Evolutionary conservation across 176 grass and related monocot species (phyloP), one percentile per base, ranked within the genome.

Genomic region (Bolboschoenus planiculmis): DNA sequence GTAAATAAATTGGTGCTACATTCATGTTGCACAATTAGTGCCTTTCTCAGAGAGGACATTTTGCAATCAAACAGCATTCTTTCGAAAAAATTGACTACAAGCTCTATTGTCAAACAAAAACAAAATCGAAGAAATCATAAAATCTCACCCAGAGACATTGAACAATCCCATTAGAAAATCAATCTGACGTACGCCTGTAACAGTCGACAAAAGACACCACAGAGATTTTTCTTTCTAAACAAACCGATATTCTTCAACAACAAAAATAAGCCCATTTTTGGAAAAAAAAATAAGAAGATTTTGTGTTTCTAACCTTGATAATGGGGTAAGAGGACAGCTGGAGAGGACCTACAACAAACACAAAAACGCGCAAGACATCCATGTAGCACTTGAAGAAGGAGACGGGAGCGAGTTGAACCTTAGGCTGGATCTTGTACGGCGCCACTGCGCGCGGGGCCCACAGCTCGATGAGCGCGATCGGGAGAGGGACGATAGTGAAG

Each of bases 371-470:
- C 78, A 95, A 75, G 78, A 95, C 92, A 44, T 90, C 89, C 78
- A 31, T 85, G 89, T 95, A 98, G 87, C 95, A 98, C 15, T 71
- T 82, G 57, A 87, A 7, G 90, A 93, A 95, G 26, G 89, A 87
- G 1, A 73, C 65, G 31, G 37, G 56, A 9, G 90, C 18, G 73
- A 88, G 92, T 1, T 80, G 84, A 78, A 98, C 89, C 82, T 88
- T 82, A 0, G 92, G 92, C 95, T 98, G 95, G 83, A 95, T 82
- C 84, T 98, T 98, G 90, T 90, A 98, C 0, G 89, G 81, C 20
- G 33, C 42, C 1, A 95, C 85, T 18, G 87, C 54, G 23, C 73
- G 67, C 14, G 92, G 92, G 20, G 84, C 46, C 33, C 88, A 79
- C 48, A 94, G 88, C 82, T 98, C 95, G 85, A 98, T 67, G 7